Conservation (phyloP, 1,139 yeast genomes). For the Waltiozyma sp. region DNA sequence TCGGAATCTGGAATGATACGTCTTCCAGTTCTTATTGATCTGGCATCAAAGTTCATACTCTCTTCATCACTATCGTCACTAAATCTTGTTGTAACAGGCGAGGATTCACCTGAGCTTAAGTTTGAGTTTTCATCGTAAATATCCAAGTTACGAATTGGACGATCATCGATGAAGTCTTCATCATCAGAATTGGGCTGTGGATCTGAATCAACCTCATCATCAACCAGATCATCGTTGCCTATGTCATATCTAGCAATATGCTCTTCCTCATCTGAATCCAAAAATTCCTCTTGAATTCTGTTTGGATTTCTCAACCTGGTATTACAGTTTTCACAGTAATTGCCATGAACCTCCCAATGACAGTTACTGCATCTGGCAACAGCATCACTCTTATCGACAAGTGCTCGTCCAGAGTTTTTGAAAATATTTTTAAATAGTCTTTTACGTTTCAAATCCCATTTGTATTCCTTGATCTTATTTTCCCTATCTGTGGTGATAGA, state of each 20-base stretch:
- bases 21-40: conserved; percentile 2
- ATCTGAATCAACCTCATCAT: neutral
- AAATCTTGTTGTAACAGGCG: conserved; percentile 3
- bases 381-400: conserved; percentile 64
- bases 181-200: conserved; percentile 1
- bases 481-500: conserved; percentile 19
- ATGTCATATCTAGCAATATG: neutral
- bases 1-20: neutral
- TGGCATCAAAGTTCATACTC: conserved; percentile 1
- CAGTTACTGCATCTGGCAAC: conserved; percentile 72
- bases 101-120: neutral
- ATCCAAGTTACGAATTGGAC: conserved; percentile 2
- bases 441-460: conserved; percentile 26
- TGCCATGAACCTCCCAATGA: conserved; percentile 69
- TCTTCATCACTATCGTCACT: neutral
- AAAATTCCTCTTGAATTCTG: conserved; percentile 3
- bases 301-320: conserved; percentile 9
- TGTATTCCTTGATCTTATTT: conserved; percentile 22
- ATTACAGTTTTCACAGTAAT: conserved; percentile 45
- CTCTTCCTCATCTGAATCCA: neutral
- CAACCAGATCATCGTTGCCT: neutral
- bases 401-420: conserved; percentile 34
- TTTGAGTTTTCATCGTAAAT: conserved; percentile 2
- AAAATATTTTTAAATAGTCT: conserved; percentile 40
- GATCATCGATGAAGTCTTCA: conserved; percentile 9